Evolutionary conservation across 495 filamentous ascomycete genomes (phyloP), one percentile per base, ranked within the genome.

Genomic region (Neurospora sp.): DNA sequence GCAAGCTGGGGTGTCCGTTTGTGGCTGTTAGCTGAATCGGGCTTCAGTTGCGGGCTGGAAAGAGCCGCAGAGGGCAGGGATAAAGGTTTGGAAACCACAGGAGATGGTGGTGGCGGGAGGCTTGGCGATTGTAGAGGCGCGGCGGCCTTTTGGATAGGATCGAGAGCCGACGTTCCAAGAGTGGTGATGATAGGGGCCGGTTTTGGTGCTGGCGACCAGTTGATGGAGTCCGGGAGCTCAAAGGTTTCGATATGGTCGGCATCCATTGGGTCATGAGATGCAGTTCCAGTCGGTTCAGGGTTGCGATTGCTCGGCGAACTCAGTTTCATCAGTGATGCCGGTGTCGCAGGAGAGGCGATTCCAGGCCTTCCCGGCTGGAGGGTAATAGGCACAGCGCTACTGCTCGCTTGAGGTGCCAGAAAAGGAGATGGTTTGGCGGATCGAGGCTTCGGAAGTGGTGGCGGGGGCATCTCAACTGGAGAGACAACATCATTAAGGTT

Each of bases 311-410:
- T 83, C 12, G 86, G 85, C 31, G 85, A 85, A 39, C 77, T 76
- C 42, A 86, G 75, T 69, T 89, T 91, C 90, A 97, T 95, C 73
- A 97, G 80, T n/a, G 93, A 94, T 17, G 93, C 92, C 0, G 93
- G 93, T 3, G 93, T 96, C 22, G 91, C 93, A 17, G 93, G 90
- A 9, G 86, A 86, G 40, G 80, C 80, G 9, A 81, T 77, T 6
- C 81, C 80, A 8, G 79, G 78, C 8, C 81, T 74, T 17, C 65
- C 17, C 39, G 79, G 69, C 61, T 77, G 76, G 8, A 77, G 68
- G 20, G 44, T 38, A 37, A 72, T 73, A 17, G 76, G 40, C 37
- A 72, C 69, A 42, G 75, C 74, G 12, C 65, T 69, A 22, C 73
- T 39, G 53, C 76, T 80, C 40, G 39, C 73, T 73, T 86, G 83